Evolutionary conservation across 345 rosid genomes (phyloP).

Genomic region (Populus pruinosa): DNA sequence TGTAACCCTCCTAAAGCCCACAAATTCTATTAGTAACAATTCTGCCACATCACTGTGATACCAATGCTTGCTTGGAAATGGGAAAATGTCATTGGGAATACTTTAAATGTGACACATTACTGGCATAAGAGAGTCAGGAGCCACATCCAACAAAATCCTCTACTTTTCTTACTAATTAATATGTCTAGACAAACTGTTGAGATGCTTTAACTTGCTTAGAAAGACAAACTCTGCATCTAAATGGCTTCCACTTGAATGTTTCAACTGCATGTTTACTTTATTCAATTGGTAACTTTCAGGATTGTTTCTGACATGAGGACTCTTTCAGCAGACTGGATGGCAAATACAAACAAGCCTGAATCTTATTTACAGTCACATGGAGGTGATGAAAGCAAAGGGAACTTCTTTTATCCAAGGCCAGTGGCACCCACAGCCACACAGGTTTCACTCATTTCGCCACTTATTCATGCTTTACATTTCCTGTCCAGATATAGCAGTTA

Average conservation of each 20-base stretch:
- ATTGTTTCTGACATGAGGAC: constrained; percentile 99
- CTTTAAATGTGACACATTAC: background rate
- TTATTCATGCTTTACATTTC: background rate
- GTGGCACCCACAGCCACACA: constrained; percentile 97
- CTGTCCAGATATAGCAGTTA: background rate
- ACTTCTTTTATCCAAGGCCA: constrained; percentile 89
- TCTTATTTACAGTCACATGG: constrained; percentile 71
- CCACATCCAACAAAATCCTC: background rate
- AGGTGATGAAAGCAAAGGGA: constrained; percentile 72
- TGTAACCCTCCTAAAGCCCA: background rate
- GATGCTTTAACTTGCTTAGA: background rate
- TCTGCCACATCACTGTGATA: background rate
- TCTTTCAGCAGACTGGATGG: constrained; percentile 99
- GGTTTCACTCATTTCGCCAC: constrained; percentile 38
- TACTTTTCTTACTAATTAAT: background rate
- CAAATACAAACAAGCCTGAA: constrained; percentile 83
- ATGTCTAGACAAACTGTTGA: background rate
- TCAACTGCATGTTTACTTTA: constrained; percentile 7
- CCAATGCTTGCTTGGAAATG: background rate
- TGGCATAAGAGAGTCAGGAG: background rate
- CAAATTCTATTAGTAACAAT: background rate
- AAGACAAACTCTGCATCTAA: constrained; percentile 2
- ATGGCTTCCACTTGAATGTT: constrained; percentile 1
- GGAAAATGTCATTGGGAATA: background rate
- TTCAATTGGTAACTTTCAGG: constrained; percentile 47